Conservation (phyloP, 148 eudicot genomes). For the Selenicereus undatus region DNA sequence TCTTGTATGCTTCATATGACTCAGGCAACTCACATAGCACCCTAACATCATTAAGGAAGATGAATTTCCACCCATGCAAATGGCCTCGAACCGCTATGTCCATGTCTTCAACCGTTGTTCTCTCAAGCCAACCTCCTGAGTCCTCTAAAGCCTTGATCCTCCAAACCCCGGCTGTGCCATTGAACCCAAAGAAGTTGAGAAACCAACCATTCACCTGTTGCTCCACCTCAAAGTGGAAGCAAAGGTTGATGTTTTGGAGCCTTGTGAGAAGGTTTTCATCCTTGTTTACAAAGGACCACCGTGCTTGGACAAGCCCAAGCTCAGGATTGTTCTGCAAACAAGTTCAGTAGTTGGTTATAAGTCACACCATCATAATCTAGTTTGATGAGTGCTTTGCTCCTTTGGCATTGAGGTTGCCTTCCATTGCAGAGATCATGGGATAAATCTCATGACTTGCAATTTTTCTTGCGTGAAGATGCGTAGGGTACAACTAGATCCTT, state of each 20-base stretch:
- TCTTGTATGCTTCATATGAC: conserved; percentile 33
- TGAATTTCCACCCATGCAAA: conserved; percentile 34
- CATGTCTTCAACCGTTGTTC: conserved; percentile 33
- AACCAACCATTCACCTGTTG: conserved; percentile 35
- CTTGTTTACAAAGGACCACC: conserved; percentile 34
- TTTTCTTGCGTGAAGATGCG: too few relatives aligned
- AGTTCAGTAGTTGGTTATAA: not conserved
- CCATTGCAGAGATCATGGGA: too few relatives aligned
- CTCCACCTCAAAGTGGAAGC: conserved; percentile 34
- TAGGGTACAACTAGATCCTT: too few relatives aligned
- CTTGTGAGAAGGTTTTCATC: conserved; percentile 32
- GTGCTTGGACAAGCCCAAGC: conserved; percentile 31
- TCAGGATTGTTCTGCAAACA: conserved; percentile 27
- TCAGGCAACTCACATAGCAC: conserved; percentile 33
- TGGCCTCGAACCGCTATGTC: conserved; percentile 34
- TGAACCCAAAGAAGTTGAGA: conserved; percentile 32
- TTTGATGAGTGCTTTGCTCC: too few relatives aligned
- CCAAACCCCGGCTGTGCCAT: conserved; percentile 37
- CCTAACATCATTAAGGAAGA: conserved; percentile 29
- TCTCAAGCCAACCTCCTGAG: conserved; percentile 33
- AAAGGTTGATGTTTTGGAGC: conserved; percentile 28
- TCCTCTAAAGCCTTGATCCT: conserved; percentile 32
- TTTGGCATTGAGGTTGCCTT: too few relatives aligned
- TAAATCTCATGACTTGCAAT: too few relatives aligned
- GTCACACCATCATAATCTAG: too few relatives aligned